Evolutionary conservation across 129 eudicot genomes (phyloP).

Genomic region (Chrysanthemum seticuspe): DNA sequence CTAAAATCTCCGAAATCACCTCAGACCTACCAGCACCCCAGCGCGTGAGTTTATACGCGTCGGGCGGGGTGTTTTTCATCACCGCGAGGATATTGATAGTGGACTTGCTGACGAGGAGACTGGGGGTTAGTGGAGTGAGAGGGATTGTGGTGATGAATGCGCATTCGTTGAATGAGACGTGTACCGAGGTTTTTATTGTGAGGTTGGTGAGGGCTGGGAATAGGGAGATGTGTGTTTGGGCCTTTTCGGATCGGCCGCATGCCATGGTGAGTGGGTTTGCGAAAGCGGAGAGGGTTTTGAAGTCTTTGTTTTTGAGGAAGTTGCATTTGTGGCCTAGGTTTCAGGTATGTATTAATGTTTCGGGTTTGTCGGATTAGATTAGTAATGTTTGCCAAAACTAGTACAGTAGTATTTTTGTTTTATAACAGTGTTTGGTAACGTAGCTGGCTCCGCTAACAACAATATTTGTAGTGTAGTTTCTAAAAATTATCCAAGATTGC

Average conservation of each 20-base stretch:
- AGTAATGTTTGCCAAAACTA: no score
- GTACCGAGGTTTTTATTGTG: slow-evolving; percentile 87
- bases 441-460: no score
- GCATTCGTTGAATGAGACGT: slow-evolving; percentile 64
- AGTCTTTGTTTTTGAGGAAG: slow-evolving; percentile 62
- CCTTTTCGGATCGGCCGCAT: slow-evolving; percentile 77
- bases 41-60: slow-evolving; percentile 62
- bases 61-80: slow-evolving; percentile 59
- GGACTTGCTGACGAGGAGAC: slow-evolving; percentile 63
- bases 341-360: slow-evolving; percentile 39
- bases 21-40: slow-evolving; percentile 68
- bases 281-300: slow-evolving; percentile 75
- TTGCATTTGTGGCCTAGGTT: slow-evolving; percentile 94
- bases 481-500: no score
- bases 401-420: no score
- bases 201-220: slow-evolving; percentile 58
- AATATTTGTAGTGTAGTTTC: no score
- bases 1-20: slow-evolving; percentile 55
- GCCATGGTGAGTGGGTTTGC: slow-evolving; percentile 90
- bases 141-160: slow-evolving; percentile 70
- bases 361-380: no score
- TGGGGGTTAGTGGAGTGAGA: slow-evolving; percentile 49
- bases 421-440: no score
- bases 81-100: slow-evolving; percentile 89
- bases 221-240: slow-evolving; percentile 49